Evolutionary conservation across 1,284 basidiomycete genomes (phyloP).

Genomic region (Pseudozyma sp.): DNA sequence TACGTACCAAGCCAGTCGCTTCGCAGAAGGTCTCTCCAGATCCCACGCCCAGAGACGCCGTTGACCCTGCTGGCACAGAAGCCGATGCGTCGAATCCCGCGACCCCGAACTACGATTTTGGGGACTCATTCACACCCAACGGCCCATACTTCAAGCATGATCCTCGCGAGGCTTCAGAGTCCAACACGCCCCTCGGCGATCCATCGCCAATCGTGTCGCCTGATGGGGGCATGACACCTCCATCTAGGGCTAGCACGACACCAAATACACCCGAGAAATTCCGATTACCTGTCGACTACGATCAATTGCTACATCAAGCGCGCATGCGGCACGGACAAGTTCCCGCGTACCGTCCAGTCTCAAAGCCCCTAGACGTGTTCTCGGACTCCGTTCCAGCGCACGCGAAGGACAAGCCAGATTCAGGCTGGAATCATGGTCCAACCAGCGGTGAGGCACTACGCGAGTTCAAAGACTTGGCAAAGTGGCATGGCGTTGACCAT

Average conservation of each 20-base stretch:
- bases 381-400: not conserved
- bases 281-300: slow-evolving; percentile 18
- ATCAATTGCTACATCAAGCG: not conserved
- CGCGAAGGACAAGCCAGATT: not conserved
- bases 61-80: slow-evolving; percentile 8
- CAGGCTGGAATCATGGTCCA: slow-evolving; percentile 5
- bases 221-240: not conserved
- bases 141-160: not conserved
- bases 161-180: not conserved
- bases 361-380: not conserved
- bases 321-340: not conserved
- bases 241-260: not conserved
- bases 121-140: not conserved
- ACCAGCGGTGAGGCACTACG: not conserved
- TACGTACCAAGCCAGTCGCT: not conserved
- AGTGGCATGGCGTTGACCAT: slow-evolving; percentile 1
- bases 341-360: not conserved
- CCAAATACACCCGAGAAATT: not conserved
- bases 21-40: slow-evolving; percentile 12
- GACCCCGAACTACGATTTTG: not conserved
- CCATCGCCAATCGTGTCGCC: slow-evolving; percentile 10
- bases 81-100: slow-evolving; percentile 20
- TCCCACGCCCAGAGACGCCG: not conserved
- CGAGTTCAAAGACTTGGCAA: slow-evolving; percentile 11
- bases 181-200: not conserved